Evolutionary conservation across 2,329 filamentous ascomycete species (phyloP), one percentile per base, ranked within the genome.

Genomic region (Paraconiothyrium sp.): DNA sequence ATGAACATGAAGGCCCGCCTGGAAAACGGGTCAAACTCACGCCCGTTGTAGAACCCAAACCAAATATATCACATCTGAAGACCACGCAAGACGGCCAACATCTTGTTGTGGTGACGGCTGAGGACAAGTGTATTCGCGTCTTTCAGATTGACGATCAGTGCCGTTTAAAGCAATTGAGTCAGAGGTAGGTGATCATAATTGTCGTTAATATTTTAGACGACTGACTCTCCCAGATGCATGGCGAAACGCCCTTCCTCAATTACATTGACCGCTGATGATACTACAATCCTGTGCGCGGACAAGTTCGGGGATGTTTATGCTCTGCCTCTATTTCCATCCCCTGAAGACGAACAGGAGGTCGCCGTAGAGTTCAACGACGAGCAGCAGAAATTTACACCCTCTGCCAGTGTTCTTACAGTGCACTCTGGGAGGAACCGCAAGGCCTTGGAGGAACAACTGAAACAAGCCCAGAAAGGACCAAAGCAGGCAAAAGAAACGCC

Each of bases 261-360:
- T 60, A 82, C 85, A 55, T 80, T 97, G 56, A 88, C 90, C 8
- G 82, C 87, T 43, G 90, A 94, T 74, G 85, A 88, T 64, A 84
- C 85, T 47, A 91, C 89, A 9, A 92, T 99, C 65, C 80, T 98
- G 60, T 89, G 88, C 64, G 94, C 89, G 56, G 95, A 99, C 83
- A 99, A 99, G 79, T 98, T 98, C 73, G 95, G 95, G 67, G 95
- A 99, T 77, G 94, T 97, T 63, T 98, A 97, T 80, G 87, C 92
- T 11, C 80, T 99, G 8, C 94, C 95, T 14, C 83, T 98, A 3
- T 76, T 93, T 48, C 68, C 72, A 13, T 70, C 75, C 11, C 72
- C 75, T n/a, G 73, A 76, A 39, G 76, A 79, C 47, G 71, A 73
- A 32, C 67, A 67, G 41, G 65, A 68, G 20, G 70, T 65, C 32